phyloP scores from a whole-genome alignment of 192 early-diverging fungal species.

The Mortierella hygrophila region DNA sequence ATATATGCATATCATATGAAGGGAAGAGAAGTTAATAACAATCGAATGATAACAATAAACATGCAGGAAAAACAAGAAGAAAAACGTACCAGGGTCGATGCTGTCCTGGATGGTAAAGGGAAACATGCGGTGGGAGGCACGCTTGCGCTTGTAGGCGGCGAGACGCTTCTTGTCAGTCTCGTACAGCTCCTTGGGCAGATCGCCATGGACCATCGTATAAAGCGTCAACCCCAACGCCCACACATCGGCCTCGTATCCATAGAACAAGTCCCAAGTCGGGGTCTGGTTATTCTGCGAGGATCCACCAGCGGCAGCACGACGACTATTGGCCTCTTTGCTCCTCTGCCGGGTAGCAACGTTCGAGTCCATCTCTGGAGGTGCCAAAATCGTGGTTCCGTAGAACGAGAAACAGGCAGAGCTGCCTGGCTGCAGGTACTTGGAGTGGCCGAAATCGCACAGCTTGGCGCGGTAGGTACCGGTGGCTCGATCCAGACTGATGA shows the following conservation, averaged over 20 bases:
- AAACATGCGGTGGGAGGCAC: conserved; percentile 31
- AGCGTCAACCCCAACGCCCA: conserved; percentile 33
- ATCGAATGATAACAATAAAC: background rate
- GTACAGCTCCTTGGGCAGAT: conserved; percentile 39
- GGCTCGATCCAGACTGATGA: conserved; percentile 21
- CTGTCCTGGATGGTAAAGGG: conserved; percentile 36
- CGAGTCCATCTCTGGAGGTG: conserved; percentile 35
- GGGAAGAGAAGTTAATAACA: background rate
- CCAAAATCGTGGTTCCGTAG: conserved; percentile 36
- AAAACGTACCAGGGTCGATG: conserved; percentile 29
- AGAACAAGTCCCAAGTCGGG: conserved; percentile 26
- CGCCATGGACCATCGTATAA: conserved; percentile 44
- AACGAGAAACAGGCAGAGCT: conserved; percentile 28
- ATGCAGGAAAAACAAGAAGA: background rate
- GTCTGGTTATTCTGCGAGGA: conserved; percentile 4
- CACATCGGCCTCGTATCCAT: conserved; percentile 45
- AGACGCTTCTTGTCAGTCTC: conserved; percentile 32
- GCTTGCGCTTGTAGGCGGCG: conserved; percentile 33
- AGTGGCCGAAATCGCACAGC: conserved; percentile 46
- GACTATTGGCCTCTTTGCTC: conserved; percentile 8
- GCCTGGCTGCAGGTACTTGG: conserved; percentile 26
- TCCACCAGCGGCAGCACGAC: background rate
- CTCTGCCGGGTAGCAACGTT: conserved; percentile 32
- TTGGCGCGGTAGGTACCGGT: conserved; percentile 26
- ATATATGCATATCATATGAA: background rate